Evolutionary conservation across 2,329 filamentous ascomycete genomes (phyloP).

Genomic region (Colletotrichum sansevieriae): DNA sequence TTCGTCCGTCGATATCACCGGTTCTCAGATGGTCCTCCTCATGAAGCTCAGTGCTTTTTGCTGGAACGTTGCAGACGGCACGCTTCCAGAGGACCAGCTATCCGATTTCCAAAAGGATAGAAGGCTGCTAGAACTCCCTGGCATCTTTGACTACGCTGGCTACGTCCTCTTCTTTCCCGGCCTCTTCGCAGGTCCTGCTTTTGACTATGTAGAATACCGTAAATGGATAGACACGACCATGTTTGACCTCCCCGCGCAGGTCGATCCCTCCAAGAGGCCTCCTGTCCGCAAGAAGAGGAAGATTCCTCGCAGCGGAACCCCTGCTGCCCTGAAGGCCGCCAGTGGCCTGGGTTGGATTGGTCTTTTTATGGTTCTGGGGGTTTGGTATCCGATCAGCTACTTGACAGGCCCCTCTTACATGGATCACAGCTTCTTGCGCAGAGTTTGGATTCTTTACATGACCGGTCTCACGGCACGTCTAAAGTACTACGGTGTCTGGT

Average conservation of each 20-base stretch:
- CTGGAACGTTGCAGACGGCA: conserved; percentile 97
- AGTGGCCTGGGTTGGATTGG: conserved; percentile 84
- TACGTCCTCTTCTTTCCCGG: conserved; percentile 97
- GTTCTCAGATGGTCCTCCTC: conserved; percentile 96
- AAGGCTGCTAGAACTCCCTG: conserved; percentile 80
- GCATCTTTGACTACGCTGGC: conserved; percentile 83
- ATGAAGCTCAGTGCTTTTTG: conserved; percentile 98
- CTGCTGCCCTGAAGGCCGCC: conserved; percentile 81
- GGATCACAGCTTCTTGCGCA: conserved; percentile 75
- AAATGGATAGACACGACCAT: conserved; percentile 94
- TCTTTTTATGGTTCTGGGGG: conserved; percentile 79
- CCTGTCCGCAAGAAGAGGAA: conserved; percentile 89
- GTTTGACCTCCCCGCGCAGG: conserved; percentile 86
- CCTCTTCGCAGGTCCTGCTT: conserved; percentile 89
- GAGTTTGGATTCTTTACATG: conserved; percentile 86
- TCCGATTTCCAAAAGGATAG: conserved; percentile 88
- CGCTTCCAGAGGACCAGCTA: conserved; percentile 82
- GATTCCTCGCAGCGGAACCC: conserved; percentile 90
- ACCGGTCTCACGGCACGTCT: conserved; percentile 83
- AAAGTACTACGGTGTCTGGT: conserved; percentile 99
- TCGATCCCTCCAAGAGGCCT: conserved; percentile 88
- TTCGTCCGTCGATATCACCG: conserved; percentile 85
- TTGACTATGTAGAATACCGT: conserved; percentile 93
- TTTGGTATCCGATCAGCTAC: conserved; percentile 73
- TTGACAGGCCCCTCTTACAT: conserved; percentile 77